phyloP scores from a whole-genome alignment of 2,329 filamentous ascomycete genomes.

The Aspergillus alliaceus region DNA sequence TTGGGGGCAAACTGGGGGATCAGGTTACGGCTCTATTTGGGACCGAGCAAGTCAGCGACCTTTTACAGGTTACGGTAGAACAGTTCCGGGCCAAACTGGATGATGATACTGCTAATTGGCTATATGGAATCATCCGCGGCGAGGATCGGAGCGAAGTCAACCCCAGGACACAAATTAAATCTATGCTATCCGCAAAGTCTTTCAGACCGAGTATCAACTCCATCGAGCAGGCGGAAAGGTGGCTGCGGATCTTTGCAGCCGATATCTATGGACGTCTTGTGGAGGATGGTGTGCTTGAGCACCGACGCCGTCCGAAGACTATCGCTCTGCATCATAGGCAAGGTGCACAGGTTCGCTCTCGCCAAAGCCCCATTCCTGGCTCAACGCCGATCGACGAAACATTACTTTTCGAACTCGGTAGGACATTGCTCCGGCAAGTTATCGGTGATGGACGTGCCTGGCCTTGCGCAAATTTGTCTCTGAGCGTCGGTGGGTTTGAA shows the following conservation, averaged over 20 bases:
- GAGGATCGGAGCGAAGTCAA: conserved; percentile 88
- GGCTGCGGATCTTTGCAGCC: conserved; percentile 86
- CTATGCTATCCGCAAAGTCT: conserved; percentile 94
- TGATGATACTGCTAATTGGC: conserved; percentile 81
- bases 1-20: conserved; percentile 94
- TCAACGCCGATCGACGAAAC: conserved; percentile 72
- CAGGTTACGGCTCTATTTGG: conserved; percentile 78
- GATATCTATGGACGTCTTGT: conserved; percentile 89
- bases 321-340: conserved; percentile 83
- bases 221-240: conserved; percentile 74
- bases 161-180: conserved; percentile 88
- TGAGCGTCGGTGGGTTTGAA: conserved; percentile 90
- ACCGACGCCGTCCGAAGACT: conserved; percentile 80
- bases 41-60: conserved; percentile 75
- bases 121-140: conserved; percentile 81
- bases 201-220: conserved; percentile 82
- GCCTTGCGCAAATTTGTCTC: conserved; percentile 87
- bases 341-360: conserved; percentile 70
- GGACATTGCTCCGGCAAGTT: conserved; percentile 73
- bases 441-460: conserved; percentile 75
- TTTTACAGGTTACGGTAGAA: conserved; percentile 70
- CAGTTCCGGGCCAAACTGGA: conserved; percentile 76
- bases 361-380: conserved; percentile 72
- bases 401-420: conserved; percentile 72
- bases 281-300: conserved; percentile 85